Conservation (phyloP, 768 basidiomycete species). For the Mrakia gelida region DNA sequence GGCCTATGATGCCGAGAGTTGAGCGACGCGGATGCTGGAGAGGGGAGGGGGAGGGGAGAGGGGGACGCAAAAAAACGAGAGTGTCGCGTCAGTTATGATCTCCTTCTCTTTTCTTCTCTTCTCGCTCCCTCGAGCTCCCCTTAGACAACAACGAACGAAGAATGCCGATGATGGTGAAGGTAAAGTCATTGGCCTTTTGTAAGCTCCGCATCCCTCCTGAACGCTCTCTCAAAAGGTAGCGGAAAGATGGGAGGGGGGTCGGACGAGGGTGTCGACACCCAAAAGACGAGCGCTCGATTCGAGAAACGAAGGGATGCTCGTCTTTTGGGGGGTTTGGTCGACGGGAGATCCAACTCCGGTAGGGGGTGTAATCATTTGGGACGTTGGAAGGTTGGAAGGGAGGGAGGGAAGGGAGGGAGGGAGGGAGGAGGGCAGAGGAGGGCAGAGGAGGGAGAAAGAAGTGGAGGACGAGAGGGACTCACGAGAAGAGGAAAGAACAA, state of each 20-base stretch:
- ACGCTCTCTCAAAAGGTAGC: conserved; percentile 3
- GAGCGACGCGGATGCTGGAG: too few relatives aligned
- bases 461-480: neutral
- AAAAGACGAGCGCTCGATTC: neutral
- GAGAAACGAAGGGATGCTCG: neutral
- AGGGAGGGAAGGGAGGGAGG: neutral
- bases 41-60: too few relatives aligned
- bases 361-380: neutral
- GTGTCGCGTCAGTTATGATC: too few relatives aligned
- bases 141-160: too few relatives aligned
- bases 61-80: too few relatives aligned
- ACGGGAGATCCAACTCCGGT: neutral
- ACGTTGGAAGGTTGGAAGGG: neutral
- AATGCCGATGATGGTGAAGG: too few relatives aligned
- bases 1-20: too few relatives aligned
- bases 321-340: neutral
- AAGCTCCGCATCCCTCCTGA: neutral
- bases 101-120: too few relatives aligned
- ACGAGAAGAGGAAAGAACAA: neutral
- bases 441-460: neutral
- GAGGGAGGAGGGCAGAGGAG: neutral
- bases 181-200: neutral
- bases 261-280: neutral
- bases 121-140: too few relatives aligned
- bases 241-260: neutral